These are phyloP conservation scores for Pterocarpus santalinus DNA, from an alignment of 306 rosid genomes.

Conservation along the genomic window DNA sequence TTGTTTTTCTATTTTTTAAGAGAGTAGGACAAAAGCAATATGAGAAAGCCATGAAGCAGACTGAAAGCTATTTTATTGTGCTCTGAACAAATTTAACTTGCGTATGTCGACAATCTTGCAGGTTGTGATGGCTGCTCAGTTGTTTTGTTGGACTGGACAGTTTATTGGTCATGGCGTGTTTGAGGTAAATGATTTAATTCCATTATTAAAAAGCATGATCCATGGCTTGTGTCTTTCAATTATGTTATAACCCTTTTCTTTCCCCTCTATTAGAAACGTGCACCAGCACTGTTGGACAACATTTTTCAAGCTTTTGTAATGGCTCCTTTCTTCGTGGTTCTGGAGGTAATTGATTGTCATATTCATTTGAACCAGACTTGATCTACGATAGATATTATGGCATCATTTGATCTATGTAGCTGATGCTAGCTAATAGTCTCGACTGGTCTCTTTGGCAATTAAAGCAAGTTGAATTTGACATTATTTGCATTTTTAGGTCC, in stretches of 20 bases:
- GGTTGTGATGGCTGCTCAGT: slow-evolving; percentile 81
- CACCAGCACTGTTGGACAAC: slow-evolving; percentile 91
- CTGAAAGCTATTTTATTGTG: too few relatives aligned
- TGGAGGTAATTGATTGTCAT: slow-evolving; percentile 65
- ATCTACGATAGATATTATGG: too few relatives aligned
- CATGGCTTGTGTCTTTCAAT: slow-evolving; percentile 1
- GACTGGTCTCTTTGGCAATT: background rate
- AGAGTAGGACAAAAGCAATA: too few relatives aligned
- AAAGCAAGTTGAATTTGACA: slow-evolving; percentile 1
- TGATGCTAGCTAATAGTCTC: too few relatives aligned
- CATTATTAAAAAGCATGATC: too few relatives aligned
- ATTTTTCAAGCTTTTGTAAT: slow-evolving; percentile 83
- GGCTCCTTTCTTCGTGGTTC: slow-evolving; percentile 94
- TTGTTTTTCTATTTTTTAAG: too few relatives aligned
- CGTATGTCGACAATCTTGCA: background rate
- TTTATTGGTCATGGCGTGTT: slow-evolving; percentile 90
- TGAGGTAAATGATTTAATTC: slow-evolving; percentile 66
- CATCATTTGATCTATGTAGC: too few relatives aligned
- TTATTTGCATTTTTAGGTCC: slow-evolving; percentile 51
- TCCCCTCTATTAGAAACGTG: slow-evolving; percentile 77
- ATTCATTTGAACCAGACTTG: background rate
- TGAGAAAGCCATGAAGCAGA: too few relatives aligned
- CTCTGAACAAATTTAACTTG: too few relatives aligned
- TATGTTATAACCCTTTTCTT: too few relatives aligned
- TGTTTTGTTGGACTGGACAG: slow-evolving; percentile 89